Conservation (phyloP, 805 yeast genomes). For the Ogataea nakhonphanomensis region DNA sequence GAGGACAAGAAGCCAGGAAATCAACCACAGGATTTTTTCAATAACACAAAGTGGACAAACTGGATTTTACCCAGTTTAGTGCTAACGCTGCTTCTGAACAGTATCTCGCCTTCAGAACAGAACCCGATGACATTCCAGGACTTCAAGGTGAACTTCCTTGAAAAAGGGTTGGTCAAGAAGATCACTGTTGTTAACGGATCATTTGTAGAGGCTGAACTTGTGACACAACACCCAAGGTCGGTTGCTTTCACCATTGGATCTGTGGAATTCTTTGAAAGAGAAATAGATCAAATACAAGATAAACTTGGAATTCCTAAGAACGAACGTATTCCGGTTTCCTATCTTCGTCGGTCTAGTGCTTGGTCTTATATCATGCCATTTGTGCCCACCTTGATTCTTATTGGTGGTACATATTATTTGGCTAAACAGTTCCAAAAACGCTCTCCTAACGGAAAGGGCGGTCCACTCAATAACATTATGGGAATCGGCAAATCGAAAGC, state of each 20-base stretch:
- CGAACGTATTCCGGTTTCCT: slow-evolving; percentile 77
- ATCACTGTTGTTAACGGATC: slow-evolving; percentile 74
- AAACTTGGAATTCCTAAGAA: slow-evolving; percentile 57
- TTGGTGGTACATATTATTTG: slow-evolving; percentile 85
- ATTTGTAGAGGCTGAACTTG: slow-evolving; percentile 62
- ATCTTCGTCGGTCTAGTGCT: slow-evolving; percentile 67
- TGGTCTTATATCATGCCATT: slow-evolving; percentile 65
- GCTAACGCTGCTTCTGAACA: slow-evolving; percentile 21
- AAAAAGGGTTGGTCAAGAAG: slow-evolving; percentile 71
- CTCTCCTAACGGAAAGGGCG: slow-evolving; percentile 46
- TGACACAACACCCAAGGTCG: slow-evolving; percentile 27
- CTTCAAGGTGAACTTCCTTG: slow-evolving; percentile 70
- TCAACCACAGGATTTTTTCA: slow-evolving; percentile 12
- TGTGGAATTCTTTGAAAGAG: slow-evolving; percentile 81
- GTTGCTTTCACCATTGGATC: slow-evolving; percentile 81
- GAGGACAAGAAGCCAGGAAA: slow-evolving; percentile 5
- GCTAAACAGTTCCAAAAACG: slow-evolving; percentile 27
- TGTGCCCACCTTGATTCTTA: slow-evolving; percentile 82
- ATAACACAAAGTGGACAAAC: slow-evolving; percentile 22
- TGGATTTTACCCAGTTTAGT: slow-evolving; percentile 30
- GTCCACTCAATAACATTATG: slow-evolving; percentile 79
- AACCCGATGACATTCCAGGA: slow-evolving; percentile 83
- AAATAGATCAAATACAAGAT: slow-evolving; percentile 71
- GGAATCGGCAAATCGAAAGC: slow-evolving; percentile 90
- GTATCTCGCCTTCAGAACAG: slow-evolving; percentile 15